phyloP scores from a whole-genome alignment of 805 yeast species.

The Yamadazyma laniorum region DNA sequence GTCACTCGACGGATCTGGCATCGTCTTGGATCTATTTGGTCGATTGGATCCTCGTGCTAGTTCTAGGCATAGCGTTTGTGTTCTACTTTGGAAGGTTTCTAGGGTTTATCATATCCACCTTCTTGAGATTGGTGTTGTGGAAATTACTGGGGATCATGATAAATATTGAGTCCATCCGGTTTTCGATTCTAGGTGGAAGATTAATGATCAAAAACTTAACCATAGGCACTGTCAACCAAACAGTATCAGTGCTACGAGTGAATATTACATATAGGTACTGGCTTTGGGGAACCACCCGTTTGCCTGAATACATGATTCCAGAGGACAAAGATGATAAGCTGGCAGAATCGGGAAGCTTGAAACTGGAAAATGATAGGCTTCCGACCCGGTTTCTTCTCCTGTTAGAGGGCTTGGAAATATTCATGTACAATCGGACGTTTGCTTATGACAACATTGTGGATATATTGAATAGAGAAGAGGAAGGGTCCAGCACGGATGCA shows the following conservation, averaged over 20 bases:
- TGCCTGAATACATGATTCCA: conserved; percentile 30
- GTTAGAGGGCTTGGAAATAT: conserved; percentile 78
- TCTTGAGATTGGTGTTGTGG: conserved; percentile 62
- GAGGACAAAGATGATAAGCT: conserved; percentile 14
- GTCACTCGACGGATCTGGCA: conserved; percentile 20
- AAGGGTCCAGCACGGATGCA: not conserved
- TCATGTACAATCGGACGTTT: conserved; percentile 72
- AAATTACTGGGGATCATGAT: conserved; percentile 54
- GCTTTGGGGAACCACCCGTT: conserved; percentile 50
- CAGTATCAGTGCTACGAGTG: conserved; percentile 68
- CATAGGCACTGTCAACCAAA: conserved; percentile 69
- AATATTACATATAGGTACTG: conserved; percentile 90
- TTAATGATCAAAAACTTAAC: conserved; percentile 73
- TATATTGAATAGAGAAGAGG: conserved; percentile 21
- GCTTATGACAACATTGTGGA: conserved; percentile 71
- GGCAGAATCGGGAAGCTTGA: conserved; percentile 6
- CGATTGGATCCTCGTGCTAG: conserved; percentile 73
- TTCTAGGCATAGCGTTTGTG: conserved; percentile 59
- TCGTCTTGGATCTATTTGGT: conserved; percentile 68
- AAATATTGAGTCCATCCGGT: conserved; percentile 67
- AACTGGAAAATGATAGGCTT: conserved; percentile 40
- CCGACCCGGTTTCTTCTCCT: conserved; percentile 58
- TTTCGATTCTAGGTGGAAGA: conserved; percentile 82
- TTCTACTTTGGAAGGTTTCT: conserved; percentile 75
- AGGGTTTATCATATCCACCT: conserved; percentile 56